Conservation (phyloP, 139 green algal genomes). For the Marvania coccoides region DNA sequence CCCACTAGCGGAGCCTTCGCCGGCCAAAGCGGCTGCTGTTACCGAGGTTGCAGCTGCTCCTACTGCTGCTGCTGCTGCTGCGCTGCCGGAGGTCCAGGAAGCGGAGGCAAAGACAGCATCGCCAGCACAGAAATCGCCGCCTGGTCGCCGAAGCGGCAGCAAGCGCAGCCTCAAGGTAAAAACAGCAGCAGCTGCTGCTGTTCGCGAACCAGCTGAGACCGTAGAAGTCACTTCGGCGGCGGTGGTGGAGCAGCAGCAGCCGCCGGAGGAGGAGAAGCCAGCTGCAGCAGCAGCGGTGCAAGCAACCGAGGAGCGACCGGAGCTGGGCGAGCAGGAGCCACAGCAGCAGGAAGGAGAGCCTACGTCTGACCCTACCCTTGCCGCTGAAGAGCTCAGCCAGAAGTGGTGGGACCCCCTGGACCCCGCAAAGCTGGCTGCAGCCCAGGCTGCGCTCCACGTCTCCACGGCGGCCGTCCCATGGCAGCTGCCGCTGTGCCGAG, state of each 20-base stretch:
- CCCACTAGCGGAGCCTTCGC: no score
- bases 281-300: background rate
- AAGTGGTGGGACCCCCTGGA: conserved; percentile 17
- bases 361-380: background rate
- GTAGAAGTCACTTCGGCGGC: background rate
- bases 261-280: background rate
- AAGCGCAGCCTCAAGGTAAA: no score
- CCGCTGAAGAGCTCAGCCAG: background rate
- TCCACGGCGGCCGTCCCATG: background rate
- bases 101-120: no score
- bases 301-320: background rate
- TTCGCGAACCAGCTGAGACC: no score
- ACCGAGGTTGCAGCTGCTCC: background rate
- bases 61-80: background rate
- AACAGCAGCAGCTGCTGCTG: no score
- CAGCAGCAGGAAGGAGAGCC: background rate
- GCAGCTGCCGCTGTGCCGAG: conserved; percentile 21
- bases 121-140: no score
- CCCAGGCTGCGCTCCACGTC: conserved; percentile 23
- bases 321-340: background rate
- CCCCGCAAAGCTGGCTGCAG: background rate
- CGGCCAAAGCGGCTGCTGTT: no score
- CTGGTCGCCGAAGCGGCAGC: no score
- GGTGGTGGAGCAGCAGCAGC: background rate
- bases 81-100: no score